A percentile compares a stretch with the other conserved stretches of the same genome.
Conservation (phyloP, 2,329 filamentous ascomycete species). For the Fusarium pseudonygamai region DNA sequence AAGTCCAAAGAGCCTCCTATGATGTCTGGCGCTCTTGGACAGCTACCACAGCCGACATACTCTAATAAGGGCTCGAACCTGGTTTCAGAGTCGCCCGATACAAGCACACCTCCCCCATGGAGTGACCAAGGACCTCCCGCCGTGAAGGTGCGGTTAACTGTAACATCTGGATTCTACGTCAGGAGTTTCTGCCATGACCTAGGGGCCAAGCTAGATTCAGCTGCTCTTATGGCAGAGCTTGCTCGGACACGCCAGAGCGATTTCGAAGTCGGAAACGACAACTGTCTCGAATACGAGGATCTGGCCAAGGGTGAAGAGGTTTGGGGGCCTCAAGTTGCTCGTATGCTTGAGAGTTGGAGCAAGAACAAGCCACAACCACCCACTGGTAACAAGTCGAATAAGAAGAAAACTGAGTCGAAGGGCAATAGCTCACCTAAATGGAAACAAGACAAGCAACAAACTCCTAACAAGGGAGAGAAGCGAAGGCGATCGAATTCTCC, state of each 20-base stretch:
- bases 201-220: conserved; percentile 81
- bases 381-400: conserved; percentile 36
- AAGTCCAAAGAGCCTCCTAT: conserved; percentile 51
- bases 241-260: conserved; percentile 83
- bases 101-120: conserved; percentile 64
- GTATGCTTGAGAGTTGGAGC: conserved; percentile 58
- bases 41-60: conserved; percentile 57
- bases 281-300: conserved; percentile 82
- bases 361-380: conserved; percentile 36
- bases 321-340: conserved; percentile 79
- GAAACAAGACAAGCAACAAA: conserved; percentile 26
- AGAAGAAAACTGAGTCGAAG: conserved; percentile 31
- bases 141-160: conserved; percentile 85
- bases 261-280: conserved; percentile 74
- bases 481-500: conserved; percentile 44
- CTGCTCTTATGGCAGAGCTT: conserved; percentile 87
- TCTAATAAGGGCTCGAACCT: conserved; percentile 60
- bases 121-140: conserved; percentile 75
- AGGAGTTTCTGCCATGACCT: conserved; percentile 93
- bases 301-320: conserved; percentile 78
- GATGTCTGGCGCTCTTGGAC: conserved; percentile 68
- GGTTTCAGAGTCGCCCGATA: conserved; percentile 58
- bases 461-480: conserved; percentile 41
- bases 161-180: conserved; percentile 96
- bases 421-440: conserved; percentile 10